Evolutionary conservation across 345 rosid species (phyloP).

Genomic region (Noccaea caerulescens): DNA sequence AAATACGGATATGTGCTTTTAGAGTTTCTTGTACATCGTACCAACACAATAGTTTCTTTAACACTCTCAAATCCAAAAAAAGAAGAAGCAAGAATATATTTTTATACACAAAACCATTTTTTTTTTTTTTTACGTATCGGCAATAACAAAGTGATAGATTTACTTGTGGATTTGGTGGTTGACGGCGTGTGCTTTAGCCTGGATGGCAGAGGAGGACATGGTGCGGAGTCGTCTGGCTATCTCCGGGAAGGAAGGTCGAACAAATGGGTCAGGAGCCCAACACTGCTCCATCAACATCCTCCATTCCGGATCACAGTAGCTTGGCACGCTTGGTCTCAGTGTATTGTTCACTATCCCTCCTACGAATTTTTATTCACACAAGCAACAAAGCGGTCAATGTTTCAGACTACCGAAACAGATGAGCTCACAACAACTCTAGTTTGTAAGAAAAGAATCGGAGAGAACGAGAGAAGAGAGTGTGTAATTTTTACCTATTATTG

Average conservation of each 20-base stretch:
- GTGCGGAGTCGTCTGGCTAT: conserved; percentile 67
- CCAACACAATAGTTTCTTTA: conserved; percentile 30
- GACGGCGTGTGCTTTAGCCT: conserved; percentile 52
- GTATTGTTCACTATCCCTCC: conserved; percentile 89
- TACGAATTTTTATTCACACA: conserved; percentile 33
- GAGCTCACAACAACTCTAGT: not conserved
- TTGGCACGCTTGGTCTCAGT: conserved; percentile 76
- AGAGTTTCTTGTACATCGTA: conserved; percentile 36
- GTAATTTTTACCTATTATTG: conserved; percentile 68
- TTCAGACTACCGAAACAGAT: conserved; percentile 34
- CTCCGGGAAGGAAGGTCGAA: conserved; percentile 81
- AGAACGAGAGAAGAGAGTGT: not conserved
- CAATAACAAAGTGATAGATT: not conserved
- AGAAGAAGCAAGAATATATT: conserved; percentile 14
- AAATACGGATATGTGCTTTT: conserved; percentile 38
- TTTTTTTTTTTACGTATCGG: not conserved
- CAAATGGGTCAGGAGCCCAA: conserved; percentile 86
- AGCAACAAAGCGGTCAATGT: conserved; percentile 45
- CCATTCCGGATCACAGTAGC: conserved; percentile 76
- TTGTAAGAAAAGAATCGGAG: not conserved
- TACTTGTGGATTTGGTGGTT: conserved; percentile 42
- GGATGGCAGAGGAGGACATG: conserved; percentile 60
- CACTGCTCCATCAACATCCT: conserved; percentile 83
- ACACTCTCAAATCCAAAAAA: conserved; percentile 32
- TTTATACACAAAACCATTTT: conserved; percentile 36